Evolutionary conservation across 2,329 filamentous ascomycete genomes (phyloP), one percentile per base, ranked within the genome.

Genomic region (Colletotrichum cereale): DNA sequence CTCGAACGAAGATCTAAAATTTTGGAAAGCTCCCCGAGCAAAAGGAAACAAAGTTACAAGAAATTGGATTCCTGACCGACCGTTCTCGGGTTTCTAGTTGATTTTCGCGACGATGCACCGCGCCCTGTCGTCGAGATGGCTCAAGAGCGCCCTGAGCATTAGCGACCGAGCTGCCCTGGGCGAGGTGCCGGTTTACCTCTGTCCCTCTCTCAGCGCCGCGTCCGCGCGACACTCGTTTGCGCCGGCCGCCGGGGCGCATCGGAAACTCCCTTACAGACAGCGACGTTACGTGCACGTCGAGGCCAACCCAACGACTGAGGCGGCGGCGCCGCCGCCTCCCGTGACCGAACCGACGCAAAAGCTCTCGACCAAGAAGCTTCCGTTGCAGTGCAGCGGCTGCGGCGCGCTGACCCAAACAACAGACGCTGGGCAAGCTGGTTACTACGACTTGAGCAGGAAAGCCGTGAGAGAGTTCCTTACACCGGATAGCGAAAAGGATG

Each of bases 401-500:
- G 91, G 91, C 55, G 90, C 90, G 18, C 84, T 91, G 75, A 84
- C 89, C 56, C 91, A 93, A 78, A 89, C 85, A 0, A 78, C 78
- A 0, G 79, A 87, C 24, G 79, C 86, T 1, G 79, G 85, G 36
- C 81, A 86, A 71, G 82, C 91, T 7, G 89, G 89, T 5, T 91
- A 87, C 78, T 92, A 86, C 77, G 83, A 87, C 69, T 67, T 87
- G 36, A 79, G 78, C 44, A 86, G 87, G 73, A 89, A 84, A 75
- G 82, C 84, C 2, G 85, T 91, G 5, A 83, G 79, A 74, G 82
- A 80, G 42, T 91, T 86, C 77, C 73, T 88, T 12, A 80, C 79
- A 3, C 52, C 80, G 16, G 72, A 82, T n/a, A 72, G 78, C 10
- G 75, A 78, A 2, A 69, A 69, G 36, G 66, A 63, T 47, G 68